These are phyloP conservation scores for Phytophthora citricola DNA, from an alignment of 352 stramenopile species.

Conservation along the genomic window DNA sequence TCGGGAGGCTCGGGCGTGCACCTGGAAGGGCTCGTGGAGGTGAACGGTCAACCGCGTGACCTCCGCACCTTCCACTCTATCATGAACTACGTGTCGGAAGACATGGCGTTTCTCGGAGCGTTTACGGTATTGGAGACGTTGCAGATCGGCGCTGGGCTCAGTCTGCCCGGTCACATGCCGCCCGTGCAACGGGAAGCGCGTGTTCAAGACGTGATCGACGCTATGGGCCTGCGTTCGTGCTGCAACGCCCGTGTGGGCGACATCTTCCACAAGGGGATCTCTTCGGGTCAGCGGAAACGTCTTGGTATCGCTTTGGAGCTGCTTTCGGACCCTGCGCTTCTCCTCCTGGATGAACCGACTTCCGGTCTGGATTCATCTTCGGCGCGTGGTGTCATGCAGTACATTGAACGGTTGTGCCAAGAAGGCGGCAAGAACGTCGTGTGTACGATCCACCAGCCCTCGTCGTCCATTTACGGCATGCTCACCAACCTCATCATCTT, in stretches of 20 bases:
- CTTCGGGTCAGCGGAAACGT: slow-evolving; percentile 90
- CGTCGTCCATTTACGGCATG: slow-evolving; percentile 75
- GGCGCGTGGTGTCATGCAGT: slow-evolving; percentile 90
- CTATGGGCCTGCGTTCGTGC: slow-evolving; percentile 73
- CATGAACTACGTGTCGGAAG: slow-evolving; percentile 77
- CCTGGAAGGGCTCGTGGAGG: slow-evolving; percentile 58
- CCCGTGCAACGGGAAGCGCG: slow-evolving; percentile 56
- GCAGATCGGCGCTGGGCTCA: slow-evolving; percentile 69
- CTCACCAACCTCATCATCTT: slow-evolving; percentile 77
- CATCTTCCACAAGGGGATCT: slow-evolving; percentile 89
- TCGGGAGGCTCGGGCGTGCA: slow-evolving; percentile 38
- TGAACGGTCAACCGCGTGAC: slow-evolving; percentile 63
- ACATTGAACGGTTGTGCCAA: slow-evolving; percentile 59
- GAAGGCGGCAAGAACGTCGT: slow-evolving; percentile 81
- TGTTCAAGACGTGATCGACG: slow-evolving; percentile 74
- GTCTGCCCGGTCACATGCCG: slow-evolving; percentile 56
- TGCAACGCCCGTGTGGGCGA: slow-evolving; percentile 79
- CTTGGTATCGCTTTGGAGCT: slow-evolving; percentile 96
- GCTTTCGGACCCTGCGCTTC: slow-evolving; percentile 92
- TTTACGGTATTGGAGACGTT: slow-evolving; percentile 81
- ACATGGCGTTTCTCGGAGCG: slow-evolving; percentile 69
- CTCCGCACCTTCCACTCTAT: slow-evolving; percentile 58
- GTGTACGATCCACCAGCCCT: slow-evolving; percentile 90
- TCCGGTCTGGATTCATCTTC: slow-evolving; percentile 92
- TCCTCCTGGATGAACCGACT: slow-evolving; percentile 97